Percentiles rank a stretch among this genome's conserved stretches.
These are phyloP conservation scores for Sphagnum fallax DNA, from an alignment of 228 moss, liverwort and hornwort species.

Conservation along the genomic window DNA sequence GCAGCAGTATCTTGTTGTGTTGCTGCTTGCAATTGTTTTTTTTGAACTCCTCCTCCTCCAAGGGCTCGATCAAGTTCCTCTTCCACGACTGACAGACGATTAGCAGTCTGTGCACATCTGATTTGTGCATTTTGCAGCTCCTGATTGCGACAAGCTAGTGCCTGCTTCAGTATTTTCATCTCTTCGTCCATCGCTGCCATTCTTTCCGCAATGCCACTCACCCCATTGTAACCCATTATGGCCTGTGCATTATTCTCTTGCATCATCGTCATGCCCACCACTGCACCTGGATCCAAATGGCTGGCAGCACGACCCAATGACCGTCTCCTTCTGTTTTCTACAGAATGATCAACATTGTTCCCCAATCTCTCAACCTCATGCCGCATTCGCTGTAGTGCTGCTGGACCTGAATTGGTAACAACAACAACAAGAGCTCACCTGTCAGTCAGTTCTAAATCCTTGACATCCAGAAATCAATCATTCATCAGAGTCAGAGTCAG, in stretches of 20 bases:
- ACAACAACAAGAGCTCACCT: neutral
- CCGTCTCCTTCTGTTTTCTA: constrained; percentile 41
- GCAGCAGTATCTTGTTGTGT: neutral
- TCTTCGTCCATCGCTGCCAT: constrained; percentile 78
- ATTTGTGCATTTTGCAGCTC: constrained; percentile 74
- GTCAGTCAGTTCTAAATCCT: constrained; percentile 14
- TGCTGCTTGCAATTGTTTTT: neutral
- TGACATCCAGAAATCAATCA: too few relatives aligned
- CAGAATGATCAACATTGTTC: constrained; percentile 20
- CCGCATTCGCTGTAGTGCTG: constrained; percentile 48
- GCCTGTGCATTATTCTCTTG: constrained; percentile 25
- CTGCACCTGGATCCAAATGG: constrained; percentile 25
- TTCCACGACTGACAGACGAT: constrained; percentile 62
- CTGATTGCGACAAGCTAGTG: constrained; percentile 54
- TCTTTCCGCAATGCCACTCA: constrained; percentile 38
- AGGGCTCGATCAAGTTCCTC: constrained; percentile 49
- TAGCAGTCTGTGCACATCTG: constrained; percentile 70
- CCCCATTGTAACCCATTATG: constrained; percentile 6
- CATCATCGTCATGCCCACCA: constrained; percentile 15
- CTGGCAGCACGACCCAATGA: constrained; percentile 40
- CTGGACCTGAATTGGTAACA: constrained; percentile 17
- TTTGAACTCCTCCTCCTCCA: neutral
- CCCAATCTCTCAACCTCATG: constrained; percentile 33
- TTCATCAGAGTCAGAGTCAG: constrained; percentile 16
- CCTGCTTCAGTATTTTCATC: constrained; percentile 75